Evolutionary conservation across 495 filamentous ascomycete genomes (phyloP).

Genomic region (Extremus antarcticus): DNA sequence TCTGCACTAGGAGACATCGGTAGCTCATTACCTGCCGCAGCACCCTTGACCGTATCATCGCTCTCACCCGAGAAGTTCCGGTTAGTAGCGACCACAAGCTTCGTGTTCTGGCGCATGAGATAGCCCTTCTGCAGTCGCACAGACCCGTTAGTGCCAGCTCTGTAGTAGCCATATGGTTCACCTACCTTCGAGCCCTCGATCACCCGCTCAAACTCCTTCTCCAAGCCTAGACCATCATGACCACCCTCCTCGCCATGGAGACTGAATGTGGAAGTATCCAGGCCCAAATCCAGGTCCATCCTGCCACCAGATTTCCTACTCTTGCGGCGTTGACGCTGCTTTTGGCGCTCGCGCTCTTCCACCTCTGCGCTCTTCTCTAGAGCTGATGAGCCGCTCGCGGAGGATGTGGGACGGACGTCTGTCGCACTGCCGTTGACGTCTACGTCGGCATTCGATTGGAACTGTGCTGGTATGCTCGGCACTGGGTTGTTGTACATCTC

Average conservation of each 20-base stretch:
- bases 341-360: not conserved
- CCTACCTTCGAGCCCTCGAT: conserved; percentile 97
- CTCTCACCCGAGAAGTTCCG: conserved; percentile 37
- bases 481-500: conserved; percentile 26
- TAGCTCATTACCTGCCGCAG: conserved; percentile 30
- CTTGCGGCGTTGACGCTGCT: not conserved
- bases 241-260: conserved; percentile 11
- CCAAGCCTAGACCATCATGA: conserved; percentile 73
- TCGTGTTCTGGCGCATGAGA: conserved; percentile 96
- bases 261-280: conserved; percentile 2
- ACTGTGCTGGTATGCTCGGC: conserved; percentile 15
- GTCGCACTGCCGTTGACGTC: not conserved
- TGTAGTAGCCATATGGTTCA: conserved; percentile 26
- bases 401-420: not conserved
- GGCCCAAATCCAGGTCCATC: not conserved
- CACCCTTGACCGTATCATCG: conserved; percentile 10
- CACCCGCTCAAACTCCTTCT: conserved; percentile 87
- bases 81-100: conserved; percentile 81
- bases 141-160: conserved; percentile 12
- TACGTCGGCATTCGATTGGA: not conserved
- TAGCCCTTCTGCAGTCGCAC: conserved; percentile 77
- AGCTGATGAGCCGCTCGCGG: not conserved
- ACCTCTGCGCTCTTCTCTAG: not conserved
- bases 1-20: conserved; percentile 35
- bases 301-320: conserved; percentile 4